Evolutionary conservation across 371 early-diverging fungal genomes (phyloP).

Genomic region (Synchytrium microbalum): DNA sequence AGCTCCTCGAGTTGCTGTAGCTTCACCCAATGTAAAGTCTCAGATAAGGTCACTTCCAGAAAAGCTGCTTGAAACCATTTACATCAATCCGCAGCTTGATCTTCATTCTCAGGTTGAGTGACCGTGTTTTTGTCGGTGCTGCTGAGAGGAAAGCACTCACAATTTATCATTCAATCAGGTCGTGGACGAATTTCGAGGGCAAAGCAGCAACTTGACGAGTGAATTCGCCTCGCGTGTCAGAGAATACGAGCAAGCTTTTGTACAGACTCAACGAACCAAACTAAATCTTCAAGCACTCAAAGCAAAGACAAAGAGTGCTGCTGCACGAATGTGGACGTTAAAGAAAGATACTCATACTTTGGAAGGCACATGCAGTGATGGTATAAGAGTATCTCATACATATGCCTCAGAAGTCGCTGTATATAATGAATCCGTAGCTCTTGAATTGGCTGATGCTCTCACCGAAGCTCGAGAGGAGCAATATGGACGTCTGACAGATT

Average conservation of each 20-base stretch:
- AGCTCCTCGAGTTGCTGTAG: too few species aligned
- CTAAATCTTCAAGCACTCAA: slow-evolving; percentile 2
- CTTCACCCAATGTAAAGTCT: too few species aligned
- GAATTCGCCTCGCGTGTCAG: slow-evolving; percentile 2
- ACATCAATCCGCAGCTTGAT: background rate
- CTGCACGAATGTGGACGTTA: slow-evolving; percentile 10
- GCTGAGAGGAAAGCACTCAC: background rate
- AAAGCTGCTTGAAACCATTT: background rate
- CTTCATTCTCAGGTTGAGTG: background rate
- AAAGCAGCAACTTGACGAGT: background rate
- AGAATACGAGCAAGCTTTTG: slow-evolving; percentile 9
- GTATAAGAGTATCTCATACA: background rate
- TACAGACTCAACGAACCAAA: slow-evolving; percentile 4
- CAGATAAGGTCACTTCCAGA: background rate
- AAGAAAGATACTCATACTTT: slow-evolving; percentile 14
- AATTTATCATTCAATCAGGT: background rate
- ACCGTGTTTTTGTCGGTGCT: too few species aligned
- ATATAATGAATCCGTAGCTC: background rate
- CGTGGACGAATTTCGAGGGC: background rate
- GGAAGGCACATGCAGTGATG: slow-evolving; percentile 2
- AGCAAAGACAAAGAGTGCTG: slow-evolving; percentile 1
- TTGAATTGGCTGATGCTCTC: background rate
- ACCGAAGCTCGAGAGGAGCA: background rate
- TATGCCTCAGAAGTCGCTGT: background rate
- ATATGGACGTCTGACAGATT: background rate